Percentiles rank a stretch among this genome's conserved stretches.
Evolutionary conservation across 768 basidiomycete species (phyloP).

Genomic region (Phylloporus sp.): DNA sequence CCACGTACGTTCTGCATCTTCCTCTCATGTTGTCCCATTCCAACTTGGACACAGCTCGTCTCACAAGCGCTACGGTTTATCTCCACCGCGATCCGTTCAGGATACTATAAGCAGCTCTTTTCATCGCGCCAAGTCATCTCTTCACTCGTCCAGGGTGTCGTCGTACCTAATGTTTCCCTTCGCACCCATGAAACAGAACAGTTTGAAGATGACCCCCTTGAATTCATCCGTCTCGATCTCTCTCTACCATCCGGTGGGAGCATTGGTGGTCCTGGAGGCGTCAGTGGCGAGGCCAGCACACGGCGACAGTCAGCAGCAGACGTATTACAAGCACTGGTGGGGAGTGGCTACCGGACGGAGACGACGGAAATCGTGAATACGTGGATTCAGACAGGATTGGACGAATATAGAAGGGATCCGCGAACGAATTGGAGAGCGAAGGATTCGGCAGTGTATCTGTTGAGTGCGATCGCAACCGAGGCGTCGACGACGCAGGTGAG

Average conservation of each 20-base stretch:
- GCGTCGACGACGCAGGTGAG: conserved; percentile 79
- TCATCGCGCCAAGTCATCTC: conserved; percentile 78
- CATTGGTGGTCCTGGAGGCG: conserved; percentile 29
- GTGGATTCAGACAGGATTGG: conserved; percentile 79
- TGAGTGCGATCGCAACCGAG: conserved; percentile 90
- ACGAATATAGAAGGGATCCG: conserved; percentile 61
- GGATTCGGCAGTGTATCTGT: conserved; percentile 87
- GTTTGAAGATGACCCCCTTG: conserved; percentile 96
- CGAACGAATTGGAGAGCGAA: conserved; percentile 81
- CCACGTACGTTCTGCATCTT: conserved; percentile 44
- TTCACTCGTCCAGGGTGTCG: conserved; percentile 82
- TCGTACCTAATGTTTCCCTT: conserved; percentile 88
- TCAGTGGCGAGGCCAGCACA: conserved; percentile 65
- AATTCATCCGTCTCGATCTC: conserved; percentile 56
- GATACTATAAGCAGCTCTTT: conserved; percentile 77
- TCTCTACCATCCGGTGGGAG: conserved; percentile 43
- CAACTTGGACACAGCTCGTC: conserved; percentile 55
- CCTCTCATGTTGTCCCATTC: not conserved
- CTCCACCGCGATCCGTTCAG: conserved; percentile 87
- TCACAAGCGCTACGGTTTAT: conserved; percentile 89
- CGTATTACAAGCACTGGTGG: conserved; percentile 87
- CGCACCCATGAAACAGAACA: conserved; percentile 89
- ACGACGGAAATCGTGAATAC: conserved; percentile 82
- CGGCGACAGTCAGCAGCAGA: conserved; percentile 92
- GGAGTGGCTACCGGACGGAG: conserved; percentile 73